Base-by-base conservation (phyloP, 176 grass and related monocot species). In the Carex kokanica region DNA sequence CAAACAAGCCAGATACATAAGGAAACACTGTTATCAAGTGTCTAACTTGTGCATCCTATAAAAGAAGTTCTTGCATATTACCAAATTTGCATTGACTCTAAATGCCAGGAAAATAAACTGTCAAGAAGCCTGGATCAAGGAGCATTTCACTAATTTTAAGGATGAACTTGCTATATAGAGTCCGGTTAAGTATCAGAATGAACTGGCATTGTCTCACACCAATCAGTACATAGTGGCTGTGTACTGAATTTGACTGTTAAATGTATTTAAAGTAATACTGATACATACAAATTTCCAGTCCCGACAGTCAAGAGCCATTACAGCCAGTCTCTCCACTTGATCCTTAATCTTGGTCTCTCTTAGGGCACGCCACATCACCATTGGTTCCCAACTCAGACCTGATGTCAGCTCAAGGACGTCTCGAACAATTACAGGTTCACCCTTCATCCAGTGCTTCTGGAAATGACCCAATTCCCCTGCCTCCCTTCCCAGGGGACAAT, bases 351-450 rank as follows among this genome's bases (percentile, higher is more conserved):
- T 93, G 63, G 34, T 88, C 75, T 98, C 92, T 79, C 95, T 71
- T 66, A 98, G 74, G 8, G 92, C 95, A 8, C 95, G 86, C 95
- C 95, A 98, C 95, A 98, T 98, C 78, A 98, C 92, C 90, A 95
- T 93, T 11, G 92, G 95, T 59, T 98, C 95, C 95, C 95, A 98
- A 86, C 95, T 98, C 80, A 98, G 74, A 13, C 95, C 92, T 66
- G 92, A 93, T 23, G 92, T 95, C 17, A 94, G 73, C 2, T 75
- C 82, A 88, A 98, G 92, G 0, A 90, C 88, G 20, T 93, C 88
- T 24, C 64, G 85, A 36, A 98, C 91, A 87, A 98, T 89, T 11
- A 98, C 91, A 43, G 95, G 95, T 45, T 98, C 67, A 80, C 95
- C 91, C 74, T 86, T 93, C 41, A 90, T 67, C 92, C 95, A 98